phyloP scores from a whole-genome alignment of 768 basidiomycete species.

The Tulasnella sp. region DNA sequence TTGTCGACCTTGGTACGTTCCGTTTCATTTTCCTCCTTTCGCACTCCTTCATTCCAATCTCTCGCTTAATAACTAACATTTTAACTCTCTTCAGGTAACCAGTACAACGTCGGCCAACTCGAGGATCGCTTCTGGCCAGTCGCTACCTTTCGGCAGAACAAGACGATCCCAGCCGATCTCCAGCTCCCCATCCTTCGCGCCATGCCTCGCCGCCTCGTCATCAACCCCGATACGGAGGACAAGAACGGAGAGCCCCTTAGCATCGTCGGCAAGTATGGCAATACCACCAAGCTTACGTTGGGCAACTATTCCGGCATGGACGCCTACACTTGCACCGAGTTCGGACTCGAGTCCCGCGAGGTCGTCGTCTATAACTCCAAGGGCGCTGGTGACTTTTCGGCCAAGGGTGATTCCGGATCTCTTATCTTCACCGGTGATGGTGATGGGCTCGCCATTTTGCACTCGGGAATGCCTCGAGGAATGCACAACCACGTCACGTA shows the following conservation, averaged over 20 bases:
- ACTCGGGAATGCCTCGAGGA: constrained; percentile 23
- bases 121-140: not conserved
- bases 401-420: constrained; percentile 27
- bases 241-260: constrained; percentile 9
- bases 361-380: constrained; percentile 24
- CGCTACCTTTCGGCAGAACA: not conserved
- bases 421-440: constrained; percentile 22
- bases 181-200: too few relatives aligned
- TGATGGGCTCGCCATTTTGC: constrained; percentile 24
- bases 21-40: constrained; percentile 7
- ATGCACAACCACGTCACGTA: constrained; percentile 24
- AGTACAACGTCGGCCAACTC: too few relatives aligned
- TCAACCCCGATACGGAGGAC: too few relatives aligned
- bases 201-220: not conserved
- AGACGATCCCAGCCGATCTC: too few relatives aligned
- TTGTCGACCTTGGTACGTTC: constrained; percentile 15
- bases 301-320: constrained; percentile 13
- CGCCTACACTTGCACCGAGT: constrained; percentile 14
- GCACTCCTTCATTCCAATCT: too few relatives aligned
- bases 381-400: constrained; percentile 21
- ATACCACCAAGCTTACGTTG: constrained; percentile 13
- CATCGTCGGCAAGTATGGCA: constrained; percentile 15
- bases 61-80: constrained; percentile 6
- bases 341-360: constrained; percentile 15
- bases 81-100: constrained; percentile 4